Evolutionary conservation across 305 asterid species (phyloP), one percentile per base, ranked within the genome.

Genomic region (Fraxinus albicans): DNA sequence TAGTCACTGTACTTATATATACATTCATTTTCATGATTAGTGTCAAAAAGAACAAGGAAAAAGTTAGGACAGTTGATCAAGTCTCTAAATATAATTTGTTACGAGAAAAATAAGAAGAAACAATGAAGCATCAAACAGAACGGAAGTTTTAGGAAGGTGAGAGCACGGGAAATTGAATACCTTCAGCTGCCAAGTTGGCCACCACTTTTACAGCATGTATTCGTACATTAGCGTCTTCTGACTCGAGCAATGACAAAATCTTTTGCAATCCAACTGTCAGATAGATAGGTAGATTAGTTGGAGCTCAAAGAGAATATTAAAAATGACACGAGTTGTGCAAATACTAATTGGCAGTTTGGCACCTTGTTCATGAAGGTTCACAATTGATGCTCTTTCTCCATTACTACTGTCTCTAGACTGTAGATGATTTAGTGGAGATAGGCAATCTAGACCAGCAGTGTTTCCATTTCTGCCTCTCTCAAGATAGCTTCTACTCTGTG

Each of bases 141-240:
- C 7, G 76, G 76, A 72, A 72, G 12, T 70, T 25, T 5, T 33
- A 67, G 23, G 23, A 25, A 72, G 76, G 44, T 72, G 81, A 84
- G 82, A 67, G 84, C 50, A 73, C 47, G 78, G 79, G 74, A 53
- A 75, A 81, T 31, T 77, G 40, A 86, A 79, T 84, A 97, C 99
- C 99, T 93, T 97, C 99, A 50, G 99, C 99, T 78, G 99, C 99
- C 82, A 97, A 90, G 92, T 97, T 97, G 80, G 99, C 99, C 74
- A 97, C 98, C 76, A 97, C 99, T 89, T 97, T 97, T 83, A 95
- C 99, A 38, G 99, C 99, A 92, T 97, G 98, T 88, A 94, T 95
- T 81, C 98, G 93, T 77, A 95, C 98, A 85, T 85, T 91, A 63
- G 95, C 91, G 88, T 97, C 99, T 60, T 93, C 98, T 10, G 99